Evolutionary conservation across 345 rosid genomes (phyloP), one percentile per base, ranked within the genome.

Genomic region (Eucalyptus leucophloia): DNA sequence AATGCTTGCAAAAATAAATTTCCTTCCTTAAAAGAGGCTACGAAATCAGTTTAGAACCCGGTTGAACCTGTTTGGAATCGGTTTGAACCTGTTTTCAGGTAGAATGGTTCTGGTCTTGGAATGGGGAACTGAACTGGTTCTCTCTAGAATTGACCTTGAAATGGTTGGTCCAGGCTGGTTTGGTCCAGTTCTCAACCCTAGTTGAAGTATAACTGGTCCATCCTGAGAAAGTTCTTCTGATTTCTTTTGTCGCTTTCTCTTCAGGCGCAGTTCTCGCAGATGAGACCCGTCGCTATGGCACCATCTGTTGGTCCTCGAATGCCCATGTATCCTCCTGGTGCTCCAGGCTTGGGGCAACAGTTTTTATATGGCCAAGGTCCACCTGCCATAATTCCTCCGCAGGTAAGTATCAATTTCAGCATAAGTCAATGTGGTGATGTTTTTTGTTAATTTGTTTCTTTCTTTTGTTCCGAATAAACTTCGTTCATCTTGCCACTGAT

Each of bases 201-300:
- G 58, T 65, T 77, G 49, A 54, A 67, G 12, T 72, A 34, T 58
- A 34, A 77, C 16, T 5, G 23, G 24, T 77, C 16, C 85, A 77
- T 87, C 32, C 45, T 60, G 88, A 32, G 9, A 47, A 34, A n/a
- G 88, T 87, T 30, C 23, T 88, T 53, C 69, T 50, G 47, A 18
- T 77, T 28, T 51, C 83, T 49, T 19, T n/a, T 87, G 50, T 65
- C 5, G 5, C 30, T 17, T 88, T 11, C 45, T 49, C 16, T 86
- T 88, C 92, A 96, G 98, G 95, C 94, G 45, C 98, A 96, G 53
- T 96, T 96, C 93, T 95, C 96, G 28, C 97, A 95, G 80, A 91
- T 95, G 96, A 92, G 98, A 72, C 97, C 98, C 69, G 88, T 95
- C 47, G 93, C 94, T 81, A 92, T 96, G 93, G 90, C 94, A 62